Conservation (phyloP, 1,139 yeast species). For the Zygosaccharomyces sapae region DNA sequence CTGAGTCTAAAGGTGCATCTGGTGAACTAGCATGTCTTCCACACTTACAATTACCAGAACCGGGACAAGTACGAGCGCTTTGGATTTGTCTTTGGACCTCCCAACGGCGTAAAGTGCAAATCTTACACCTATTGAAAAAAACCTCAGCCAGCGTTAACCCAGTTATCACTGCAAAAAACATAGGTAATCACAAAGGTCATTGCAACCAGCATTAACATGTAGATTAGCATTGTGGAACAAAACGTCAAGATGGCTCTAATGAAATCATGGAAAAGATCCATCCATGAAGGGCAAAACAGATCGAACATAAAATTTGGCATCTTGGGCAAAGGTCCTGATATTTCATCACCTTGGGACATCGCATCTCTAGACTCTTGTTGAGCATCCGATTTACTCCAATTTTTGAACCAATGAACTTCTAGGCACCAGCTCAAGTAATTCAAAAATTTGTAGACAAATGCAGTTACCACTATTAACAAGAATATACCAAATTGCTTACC, state of each 20-base stretch:
- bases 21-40: slow-evolving; percentile 25
- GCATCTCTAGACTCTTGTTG: slow-evolving; percentile 1
- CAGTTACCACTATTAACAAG: slow-evolving; percentile 52
- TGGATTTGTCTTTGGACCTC: slow-evolving; percentile 32
- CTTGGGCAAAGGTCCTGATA: slow-evolving; percentile 21
- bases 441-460: slow-evolving; percentile 55
- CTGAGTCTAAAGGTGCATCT: slow-evolving; percentile 1
- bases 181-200: slow-evolving; percentile 65
- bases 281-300: slow-evolving; percentile 41
- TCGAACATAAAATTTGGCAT: slow-evolving; percentile 37
- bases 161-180: slow-evolving; percentile 59
- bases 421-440: slow-evolving; percentile 57
- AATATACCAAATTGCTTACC: slow-evolving; percentile 73
- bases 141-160: slow-evolving; percentile 70
- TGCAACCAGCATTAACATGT: slow-evolving; percentile 71
- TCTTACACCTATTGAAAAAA: slow-evolving; percentile 51
- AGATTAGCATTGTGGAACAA: slow-evolving; percentile 60
- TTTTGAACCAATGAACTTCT: slow-evolving; percentile 60
- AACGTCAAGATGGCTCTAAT: slow-evolving; percentile 54
- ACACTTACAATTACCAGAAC: slow-evolving; percentile 30
- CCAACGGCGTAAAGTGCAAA: slow-evolving; percentile 33
- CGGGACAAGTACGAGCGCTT: slow-evolving; percentile 28
- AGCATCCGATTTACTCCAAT: slow-evolving; percentile 24
- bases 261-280: slow-evolving; percentile 46
- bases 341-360: slow-evolving; percentile 10